phyloP scores from a whole-genome alignment of 1,284 basidiomycete genomes.

The Ceratobasidium sp. region DNA sequence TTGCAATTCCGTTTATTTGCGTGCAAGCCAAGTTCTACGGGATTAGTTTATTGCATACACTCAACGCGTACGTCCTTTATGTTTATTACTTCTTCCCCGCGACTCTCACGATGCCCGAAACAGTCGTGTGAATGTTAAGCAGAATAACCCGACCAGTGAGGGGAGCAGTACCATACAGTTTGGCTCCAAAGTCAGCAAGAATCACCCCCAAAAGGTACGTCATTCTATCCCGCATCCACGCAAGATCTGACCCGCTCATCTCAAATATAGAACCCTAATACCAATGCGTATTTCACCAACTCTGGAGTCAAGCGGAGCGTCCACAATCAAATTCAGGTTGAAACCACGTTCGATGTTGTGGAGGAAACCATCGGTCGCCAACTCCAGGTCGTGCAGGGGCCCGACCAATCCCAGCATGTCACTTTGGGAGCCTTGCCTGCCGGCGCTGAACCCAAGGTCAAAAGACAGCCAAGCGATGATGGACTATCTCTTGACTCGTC shows the following conservation, averaged over 20 bases:
- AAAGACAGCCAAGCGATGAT: constrained; percentile 30
- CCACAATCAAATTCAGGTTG: constrained; percentile 22
- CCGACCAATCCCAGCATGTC: background rate
- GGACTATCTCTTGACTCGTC: constrained; percentile 27
- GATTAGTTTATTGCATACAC: constrained; percentile 38
- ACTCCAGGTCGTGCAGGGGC: background rate
- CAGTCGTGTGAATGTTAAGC: constrained; percentile 17
- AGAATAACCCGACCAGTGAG: constrained; percentile 14
- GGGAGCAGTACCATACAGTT: background rate
- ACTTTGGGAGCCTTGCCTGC: background rate
- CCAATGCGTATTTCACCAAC: constrained; percentile 27
- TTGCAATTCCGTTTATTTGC: constrained; percentile 41
- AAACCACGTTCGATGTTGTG: constrained; percentile 39
- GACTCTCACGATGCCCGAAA: background rate
- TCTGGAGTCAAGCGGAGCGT: background rate
- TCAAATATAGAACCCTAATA: constrained; percentile 7
- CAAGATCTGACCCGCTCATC: background rate
- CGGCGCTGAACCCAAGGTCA: background rate
- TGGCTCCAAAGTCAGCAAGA: background rate
- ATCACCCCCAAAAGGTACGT: constrained; percentile 1
- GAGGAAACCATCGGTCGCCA: constrained; percentile 1
- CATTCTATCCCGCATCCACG: background rate
- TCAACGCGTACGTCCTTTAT: constrained; percentile 25
- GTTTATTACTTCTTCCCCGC: background rate
- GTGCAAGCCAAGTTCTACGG: constrained; percentile 43